Base-by-base conservation (phyloP, 805 yeast species). In the Sugiyamaella marilandica region DNA sequence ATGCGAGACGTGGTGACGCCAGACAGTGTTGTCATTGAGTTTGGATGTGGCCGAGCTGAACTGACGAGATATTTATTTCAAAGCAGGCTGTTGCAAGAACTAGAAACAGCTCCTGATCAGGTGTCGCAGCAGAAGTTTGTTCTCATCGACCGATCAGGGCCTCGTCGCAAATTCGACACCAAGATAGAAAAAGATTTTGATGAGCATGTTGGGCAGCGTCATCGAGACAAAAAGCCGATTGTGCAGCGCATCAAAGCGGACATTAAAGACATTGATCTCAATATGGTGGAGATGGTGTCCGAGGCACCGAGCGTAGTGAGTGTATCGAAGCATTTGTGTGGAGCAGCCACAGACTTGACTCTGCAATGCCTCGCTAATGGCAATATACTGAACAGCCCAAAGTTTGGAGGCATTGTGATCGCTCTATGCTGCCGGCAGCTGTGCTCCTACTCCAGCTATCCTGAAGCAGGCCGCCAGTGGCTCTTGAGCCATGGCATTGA, bases 361-460 rank as follows among this genome's bases (percentile, higher is more conserved):
- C 67, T 91, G 24, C 74, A 81, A 59, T 84, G 89, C 68, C 65
- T 89, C 2, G 55, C 75, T 45, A 77, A 78, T 41, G 67, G 68
- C 54, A 18, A 41, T 13, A 45, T 31, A 18, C 31, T 41, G 24
- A 32, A 24, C 24, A 46, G 54, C 29, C 51, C 41, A 9, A 48
- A 21, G 19, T 53, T 31, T n/a, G 32, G n/a, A 13, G 95, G 94
- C 0, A 68, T 86, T 56, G 69, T 87, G 29, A 87, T 90, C 32
- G 97, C 97, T 24, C 84, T 91, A 88, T 90, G 97, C 65, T 90
- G 97, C 67, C 76, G 97, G 51, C 97, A 90, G 63, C 83, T 84
- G 18, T 91, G 97, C 62, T 69, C 77, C 39, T 83, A 80, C 55
- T 69, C 74, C n/a, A 74, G 77, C 52, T 71, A 85, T 13, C 66